Base-by-base conservation (phyloP, 352 stramenopile genomes). In the Phytophthora aleatoria region DNA sequence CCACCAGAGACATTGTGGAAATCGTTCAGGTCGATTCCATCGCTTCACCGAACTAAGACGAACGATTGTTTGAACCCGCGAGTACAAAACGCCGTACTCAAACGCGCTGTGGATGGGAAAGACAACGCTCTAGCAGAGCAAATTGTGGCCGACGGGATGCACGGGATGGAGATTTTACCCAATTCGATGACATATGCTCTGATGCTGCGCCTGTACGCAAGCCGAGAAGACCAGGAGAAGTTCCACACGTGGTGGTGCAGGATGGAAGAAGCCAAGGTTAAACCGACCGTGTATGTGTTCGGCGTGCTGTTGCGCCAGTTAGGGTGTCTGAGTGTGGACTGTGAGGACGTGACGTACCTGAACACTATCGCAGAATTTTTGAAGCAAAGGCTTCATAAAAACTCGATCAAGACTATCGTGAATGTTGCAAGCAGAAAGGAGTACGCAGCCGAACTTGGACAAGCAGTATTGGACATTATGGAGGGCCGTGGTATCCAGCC, bases 101-200 rank as follows among this genome's bases (percentile, higher is more conserved):
- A 77, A 60, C 80, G 82, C 20, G 74, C 67, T 2, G 81, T 91
- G 26, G 74, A 86, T 24, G 73, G 85, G 45, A 77, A 75, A 27
- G 67, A 92, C 41, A 67, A 44, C 20, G 54, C 53, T 13, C 61
- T 91, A 50, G 84, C 82, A 9, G 82, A 92, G 55, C 63, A 72
- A 55, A 73, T 92, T 49, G 67, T 91, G 5, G 44, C 45, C 0
- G 69, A 87, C 1, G 81, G 78, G 2, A 49, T 73, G 31, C 53
- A 71, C 1, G 49, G 75, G 48, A 58, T 91, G 12, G 50, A 59
- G 0, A 72, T 90, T 35, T 3, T 70, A 41, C 69, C 84, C 12
- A 91, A 89, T 49, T 83, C 78, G 10, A 91, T 91, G 84, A 90
- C 81, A 10, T 91, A 88, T 52, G 86, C 81, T 47, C 48, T 92